Evolutionary conservation across 352 stramenopile species (phyloP).

Genomic region (Lagenidium sp.): DNA sequence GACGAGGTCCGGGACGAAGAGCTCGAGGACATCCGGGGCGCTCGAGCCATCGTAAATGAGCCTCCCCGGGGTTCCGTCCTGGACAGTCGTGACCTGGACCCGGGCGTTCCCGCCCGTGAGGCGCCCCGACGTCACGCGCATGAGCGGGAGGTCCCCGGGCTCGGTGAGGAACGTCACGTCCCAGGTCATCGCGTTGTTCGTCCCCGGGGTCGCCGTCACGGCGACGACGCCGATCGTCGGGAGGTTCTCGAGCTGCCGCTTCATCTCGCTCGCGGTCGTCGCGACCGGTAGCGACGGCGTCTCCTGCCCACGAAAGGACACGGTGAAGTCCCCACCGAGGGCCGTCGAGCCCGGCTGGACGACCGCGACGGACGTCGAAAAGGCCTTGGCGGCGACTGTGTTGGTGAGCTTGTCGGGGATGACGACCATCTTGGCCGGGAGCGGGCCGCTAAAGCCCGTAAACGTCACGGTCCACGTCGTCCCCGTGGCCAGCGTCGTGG

Average conservation of each 20-base stretch:
- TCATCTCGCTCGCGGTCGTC: slow-evolving; percentile 58
- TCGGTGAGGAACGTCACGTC: slow-evolving; percentile 91
- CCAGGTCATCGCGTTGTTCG: slow-evolving; percentile 77
- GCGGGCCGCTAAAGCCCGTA: slow-evolving; percentile 25
- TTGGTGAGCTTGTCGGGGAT: slow-evolving; percentile 52
- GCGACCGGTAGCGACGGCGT: slow-evolving; percentile 53
- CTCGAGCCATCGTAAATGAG: slow-evolving; percentile 90
- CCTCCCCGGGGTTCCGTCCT: slow-evolving; percentile 83
- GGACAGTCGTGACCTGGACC: slow-evolving; percentile 61
- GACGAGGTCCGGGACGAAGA: slow-evolving; percentile 75
- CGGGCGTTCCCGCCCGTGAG: slow-evolving; percentile 60
- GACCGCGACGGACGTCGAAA: slow-evolving; percentile 37
- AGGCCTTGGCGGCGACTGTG: slow-evolving; percentile 26
- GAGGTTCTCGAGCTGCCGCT: slow-evolving; percentile 86
- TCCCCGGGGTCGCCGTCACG: slow-evolving; percentile 37
- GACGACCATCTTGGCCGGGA: slow-evolving; percentile 38
- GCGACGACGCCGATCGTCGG: slow-evolving; percentile 64
- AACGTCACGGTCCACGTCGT: slow-evolving; percentile 70
- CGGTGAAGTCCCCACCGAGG: slow-evolving; percentile 73
- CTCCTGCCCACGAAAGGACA: slow-evolving; percentile 70
- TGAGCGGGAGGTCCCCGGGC: slow-evolving; percentile 89
- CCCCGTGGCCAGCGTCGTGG: slow-evolving; percentile 27
- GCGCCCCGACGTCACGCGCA: slow-evolving; percentile 85
- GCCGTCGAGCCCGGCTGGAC: slow-evolving; percentile 31
- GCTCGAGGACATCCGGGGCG: slow-evolving; percentile 67